A percentile compares a stretch with the other conserved stretches of the same genome.
Evolutionary conservation across 257 asterid species (phyloP).

Genomic region (Coffea eugenioides): DNA sequence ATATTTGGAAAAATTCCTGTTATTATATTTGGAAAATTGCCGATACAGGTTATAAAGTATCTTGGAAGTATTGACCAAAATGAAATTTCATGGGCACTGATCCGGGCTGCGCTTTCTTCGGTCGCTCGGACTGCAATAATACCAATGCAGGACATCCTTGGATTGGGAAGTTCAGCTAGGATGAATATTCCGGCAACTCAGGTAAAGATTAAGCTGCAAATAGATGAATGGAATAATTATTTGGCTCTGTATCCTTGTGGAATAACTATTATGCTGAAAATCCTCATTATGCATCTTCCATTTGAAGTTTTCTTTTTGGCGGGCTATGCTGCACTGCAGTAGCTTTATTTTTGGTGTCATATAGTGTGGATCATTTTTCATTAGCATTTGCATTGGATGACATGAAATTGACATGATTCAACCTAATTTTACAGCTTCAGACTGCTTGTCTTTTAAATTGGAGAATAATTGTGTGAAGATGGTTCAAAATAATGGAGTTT

Average conservation of each 20-base stretch:
- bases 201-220: conserved; percentile 36
- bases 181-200: conserved; percentile 96
- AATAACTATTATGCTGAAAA: neutral
- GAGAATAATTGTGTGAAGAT: no score
- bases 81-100: conserved; percentile 84
- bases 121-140: conserved; percentile 81
- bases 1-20: conserved; percentile 1
- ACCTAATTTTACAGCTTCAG: neutral
- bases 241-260: neutral
- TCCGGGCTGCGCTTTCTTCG: conserved; percentile 78
- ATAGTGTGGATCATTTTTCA: no score
- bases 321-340: no score
- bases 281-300: neutral
- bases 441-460: neutral
- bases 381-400: neutral
- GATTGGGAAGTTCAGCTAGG: conserved; percentile 84
- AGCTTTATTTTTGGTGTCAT: no score
- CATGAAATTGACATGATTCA: neutral
- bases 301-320: neutral
- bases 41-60: conserved; percentile 67
- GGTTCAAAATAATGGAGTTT: no score
- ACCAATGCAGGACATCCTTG: conserved; percentile 95
- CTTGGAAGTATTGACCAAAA: conserved; percentile 54
- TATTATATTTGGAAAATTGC: conserved; percentile 14
- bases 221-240: neutral